phyloP scores from a whole-genome alignment of 2,329 filamentous ascomycete genomes.

The Hymenoscyphus salicellus region DNA sequence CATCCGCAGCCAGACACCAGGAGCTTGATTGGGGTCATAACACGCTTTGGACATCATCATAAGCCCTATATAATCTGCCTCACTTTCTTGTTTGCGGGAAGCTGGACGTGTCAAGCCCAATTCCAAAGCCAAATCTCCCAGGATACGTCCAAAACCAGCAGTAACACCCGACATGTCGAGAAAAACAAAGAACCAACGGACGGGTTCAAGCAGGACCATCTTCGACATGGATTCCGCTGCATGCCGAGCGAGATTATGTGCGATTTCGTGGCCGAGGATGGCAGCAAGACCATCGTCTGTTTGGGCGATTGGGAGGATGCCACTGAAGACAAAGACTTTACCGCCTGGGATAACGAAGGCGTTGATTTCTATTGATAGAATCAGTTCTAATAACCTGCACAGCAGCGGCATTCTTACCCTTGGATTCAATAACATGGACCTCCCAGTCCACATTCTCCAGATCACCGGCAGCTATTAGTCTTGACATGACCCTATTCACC shows the following conservation, averaged over 20 bases:
- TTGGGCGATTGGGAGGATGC: conserved; percentile 64
- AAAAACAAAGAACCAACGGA: conserved; percentile 38
- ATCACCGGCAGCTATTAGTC: conserved; percentile 66
- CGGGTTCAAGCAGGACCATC: conserved; percentile 37
- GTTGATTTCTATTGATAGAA: conserved; percentile 48
- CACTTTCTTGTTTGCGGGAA: conserved; percentile 67
- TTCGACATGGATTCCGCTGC: conserved; percentile 59
- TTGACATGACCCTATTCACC: conserved; percentile 63
- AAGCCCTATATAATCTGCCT: conserved; percentile 77
- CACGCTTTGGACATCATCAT: conserved; percentile 82
- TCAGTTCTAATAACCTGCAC: neutral
- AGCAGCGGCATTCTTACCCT: conserved; percentile 38
- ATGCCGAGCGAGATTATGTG: conserved; percentile 70
- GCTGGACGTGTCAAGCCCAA: conserved; percentile 66
- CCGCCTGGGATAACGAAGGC: conserved; percentile 77
- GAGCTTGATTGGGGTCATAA: conserved; percentile 66
- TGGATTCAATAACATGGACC: conserved; percentile 70
- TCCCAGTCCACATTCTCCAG: conserved; percentile 63
- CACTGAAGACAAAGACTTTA: conserved; percentile 76
- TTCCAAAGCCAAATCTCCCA: conserved; percentile 43
- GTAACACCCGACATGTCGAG: conserved; percentile 33
- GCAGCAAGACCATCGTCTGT: conserved; percentile 70
- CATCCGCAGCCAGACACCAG: conserved; percentile 67
- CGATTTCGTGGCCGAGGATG: conserved; percentile 76
- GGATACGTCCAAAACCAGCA: conserved; percentile 24